Evolutionary conservation across 2,329 filamentous ascomycete genomes (phyloP).

Genomic region (Aureobasidium sp.): DNA sequence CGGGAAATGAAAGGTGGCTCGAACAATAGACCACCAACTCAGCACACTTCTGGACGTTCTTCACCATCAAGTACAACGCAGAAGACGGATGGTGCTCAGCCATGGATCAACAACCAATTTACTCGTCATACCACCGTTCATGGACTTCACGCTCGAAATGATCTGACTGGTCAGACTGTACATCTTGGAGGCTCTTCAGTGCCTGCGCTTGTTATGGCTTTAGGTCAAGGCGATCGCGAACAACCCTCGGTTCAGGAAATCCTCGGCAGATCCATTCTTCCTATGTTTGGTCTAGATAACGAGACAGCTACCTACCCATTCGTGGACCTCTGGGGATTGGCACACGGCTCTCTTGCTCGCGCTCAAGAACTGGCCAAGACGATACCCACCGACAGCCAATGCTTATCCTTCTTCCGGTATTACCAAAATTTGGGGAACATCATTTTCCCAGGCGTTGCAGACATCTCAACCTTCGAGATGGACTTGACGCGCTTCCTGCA

Average conservation of each 20-base stretch:
- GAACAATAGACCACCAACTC: background rate
- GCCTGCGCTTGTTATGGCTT: slow-evolving; percentile 51
- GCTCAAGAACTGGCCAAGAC: slow-evolving; percentile 53
- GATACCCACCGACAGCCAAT: slow-evolving; percentile 52
- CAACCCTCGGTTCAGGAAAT: slow-evolving; percentile 51
- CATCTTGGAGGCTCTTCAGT: slow-evolving; percentile 57
- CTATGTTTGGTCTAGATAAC: slow-evolving; percentile 57
- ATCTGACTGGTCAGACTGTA: slow-evolving; percentile 53
- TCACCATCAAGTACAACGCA: slow-evolving; percentile 16
- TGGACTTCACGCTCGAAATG: slow-evolving; percentile 55
- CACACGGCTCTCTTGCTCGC: slow-evolving; percentile 51
- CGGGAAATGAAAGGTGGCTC: slow-evolving; percentile 25
- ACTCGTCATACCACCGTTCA: slow-evolving; percentile 40
- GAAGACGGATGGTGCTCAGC: background rate
- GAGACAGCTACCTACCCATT: slow-evolving; percentile 60
- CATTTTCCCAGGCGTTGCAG: slow-evolving; percentile 55
- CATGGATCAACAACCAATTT: slow-evolving; percentile 15
- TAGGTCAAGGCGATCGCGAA: slow-evolving; percentile 39
- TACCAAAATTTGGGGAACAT: slow-evolving; percentile 54
- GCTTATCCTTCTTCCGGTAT: slow-evolving; percentile 50
- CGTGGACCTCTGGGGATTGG: slow-evolving; percentile 56
- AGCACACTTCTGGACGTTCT: slow-evolving; percentile 17
- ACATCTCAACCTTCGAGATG: slow-evolving; percentile 48
- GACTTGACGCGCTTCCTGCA: slow-evolving; percentile 49
- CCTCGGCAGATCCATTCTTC: slow-evolving; percentile 54